Evolutionary conservation across 352 stramenopile species (phyloP).

Genomic region (Globisporangium rhizosaccharum): DNA sequence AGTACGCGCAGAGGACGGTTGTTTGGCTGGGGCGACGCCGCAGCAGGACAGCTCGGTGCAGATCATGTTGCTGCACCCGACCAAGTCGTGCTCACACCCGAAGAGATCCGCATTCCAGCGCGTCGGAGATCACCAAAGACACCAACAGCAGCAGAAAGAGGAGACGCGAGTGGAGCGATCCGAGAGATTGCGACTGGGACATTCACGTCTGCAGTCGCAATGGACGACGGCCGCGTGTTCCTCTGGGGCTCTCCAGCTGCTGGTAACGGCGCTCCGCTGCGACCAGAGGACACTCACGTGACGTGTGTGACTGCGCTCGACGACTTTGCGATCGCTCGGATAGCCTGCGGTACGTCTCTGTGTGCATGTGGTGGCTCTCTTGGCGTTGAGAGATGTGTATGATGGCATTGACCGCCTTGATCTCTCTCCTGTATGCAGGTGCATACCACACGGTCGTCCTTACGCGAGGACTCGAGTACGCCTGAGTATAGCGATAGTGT

Average conservation of each 20-base stretch:
- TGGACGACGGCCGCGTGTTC: constrained; percentile 51
- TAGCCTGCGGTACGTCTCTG: constrained; percentile 50
- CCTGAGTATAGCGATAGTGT: constrained; percentile 12
- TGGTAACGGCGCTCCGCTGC: constrained; percentile 53
- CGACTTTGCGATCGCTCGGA: constrained; percentile 45
- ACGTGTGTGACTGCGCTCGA: constrained; percentile 30
- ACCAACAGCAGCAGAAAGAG: neutral
- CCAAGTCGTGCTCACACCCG: constrained; percentile 48
- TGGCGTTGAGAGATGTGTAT: neutral
- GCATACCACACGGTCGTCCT: constrained; percentile 62
- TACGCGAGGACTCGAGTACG: constrained; percentile 44
- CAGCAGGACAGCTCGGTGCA: constrained; percentile 60
- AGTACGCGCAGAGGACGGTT: constrained; percentile 40
- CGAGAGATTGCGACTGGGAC: constrained; percentile 49
- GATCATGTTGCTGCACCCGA: constrained; percentile 38
- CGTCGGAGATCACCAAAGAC: constrained; percentile 5
- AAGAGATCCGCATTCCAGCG: constrained; percentile 32
- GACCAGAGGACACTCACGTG: constrained; percentile 47
- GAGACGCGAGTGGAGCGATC: constrained; percentile 14
- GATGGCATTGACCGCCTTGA: neutral
- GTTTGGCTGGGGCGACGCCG: constrained; percentile 76
- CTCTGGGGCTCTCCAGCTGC: constrained; percentile 68
- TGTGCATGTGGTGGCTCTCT: neutral
- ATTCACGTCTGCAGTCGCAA: constrained; percentile 56
- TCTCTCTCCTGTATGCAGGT: constrained; percentile 20